A percentile compares a stretch with the other conserved stretches of the same genome.
These are phyloP conservation scores for Cryptococcus sp. DNA, from an alignment of 1,284 basidiomycete genomes.

Conservation along the genomic window DNA sequence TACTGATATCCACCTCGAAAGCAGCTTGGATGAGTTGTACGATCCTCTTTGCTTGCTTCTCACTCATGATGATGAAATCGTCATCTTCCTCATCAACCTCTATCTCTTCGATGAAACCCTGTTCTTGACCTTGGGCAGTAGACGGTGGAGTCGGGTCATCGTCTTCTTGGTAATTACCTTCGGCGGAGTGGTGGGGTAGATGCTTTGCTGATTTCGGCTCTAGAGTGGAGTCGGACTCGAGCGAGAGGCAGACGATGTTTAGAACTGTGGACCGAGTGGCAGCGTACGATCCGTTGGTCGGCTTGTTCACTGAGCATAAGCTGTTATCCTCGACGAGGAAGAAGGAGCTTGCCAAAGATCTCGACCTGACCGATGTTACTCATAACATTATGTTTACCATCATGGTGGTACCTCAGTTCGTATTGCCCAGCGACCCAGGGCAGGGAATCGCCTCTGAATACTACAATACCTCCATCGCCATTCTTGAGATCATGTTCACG, in stretches of 20 bases:
- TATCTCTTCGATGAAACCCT: no score
- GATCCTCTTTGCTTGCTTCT: constrained; percentile 82
- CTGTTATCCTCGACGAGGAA: neutral
- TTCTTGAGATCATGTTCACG: constrained; percentile 42
- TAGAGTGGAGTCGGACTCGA: constrained; percentile 76
- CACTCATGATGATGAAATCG: constrained; percentile 92
- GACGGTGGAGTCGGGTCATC: no score
- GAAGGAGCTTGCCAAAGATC: constrained; percentile 64
- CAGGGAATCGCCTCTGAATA: constrained; percentile 70
- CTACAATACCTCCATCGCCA: constrained; percentile 59
- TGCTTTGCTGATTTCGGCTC: constrained; percentile 61
- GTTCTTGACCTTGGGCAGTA: no score
- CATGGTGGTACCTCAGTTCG: constrained; percentile 77
- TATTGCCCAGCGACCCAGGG: constrained; percentile 85
- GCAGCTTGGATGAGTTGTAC: constrained; percentile 69
- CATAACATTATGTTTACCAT: constrained; percentile 95
- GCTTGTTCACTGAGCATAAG: constrained; percentile 20
- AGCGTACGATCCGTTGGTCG: constrained; percentile 55
- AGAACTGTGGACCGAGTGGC: constrained; percentile 64
- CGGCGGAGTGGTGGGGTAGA: neutral
- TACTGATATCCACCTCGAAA: constrained; percentile 80
- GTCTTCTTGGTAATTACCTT: neutral
- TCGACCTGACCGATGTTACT: constrained; percentile 75
- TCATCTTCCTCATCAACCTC: constrained; percentile 49
- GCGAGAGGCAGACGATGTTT: constrained; percentile 75